Base-by-base conservation (phyloP, 345 rosid genomes). In the Eucalyptus pumila region DNA sequence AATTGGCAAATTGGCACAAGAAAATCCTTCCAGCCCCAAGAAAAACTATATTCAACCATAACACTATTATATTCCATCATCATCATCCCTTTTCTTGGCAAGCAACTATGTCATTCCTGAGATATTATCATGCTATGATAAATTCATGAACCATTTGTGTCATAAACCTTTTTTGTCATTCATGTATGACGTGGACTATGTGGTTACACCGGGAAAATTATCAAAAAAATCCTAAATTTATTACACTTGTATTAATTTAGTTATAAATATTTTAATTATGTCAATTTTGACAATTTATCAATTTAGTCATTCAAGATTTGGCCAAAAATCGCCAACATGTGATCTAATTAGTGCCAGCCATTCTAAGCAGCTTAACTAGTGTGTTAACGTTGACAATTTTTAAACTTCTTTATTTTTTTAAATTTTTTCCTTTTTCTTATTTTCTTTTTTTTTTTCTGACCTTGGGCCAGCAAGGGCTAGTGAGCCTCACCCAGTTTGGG, bases 311-410 rank as follows among this genome's bases (percentile, higher is more conserved):
- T 72, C 27, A 11, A 37, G 8, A 3, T 69, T 72, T 72, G 2
- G 1, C 8, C 7, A 6, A 0, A 72, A 72, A 72, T 37, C 8
- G 2, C 27, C 6, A 4, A 37, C 81, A 10, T 37, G 4, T 21
- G 27, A 11, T 19, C 14, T 19, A 37, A 2, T 21, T 4, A 37
- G 14, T 2, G 26, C 7, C 4, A 0, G 2, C 14, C 24, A 5
- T 37, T 21, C 12, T 19, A 37, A 3, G 11, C 23, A 34, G 1
- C 8, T 34, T 72, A 5, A 37, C 3, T 21, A 0, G 14, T 5
- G 26, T 6, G 14, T 6, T 19, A 6, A 72, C 1, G 8, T 72
- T 3, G 14, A 37, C 8, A 34, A 34, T 37, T 37, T 17, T 37
- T 9, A 10, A 9, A 67, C 19, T 67, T 32, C 5, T 69, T 16